phyloP scores from a whole-genome alignment of 306 rosid species.

The Vachellia pachyceras region DNA sequence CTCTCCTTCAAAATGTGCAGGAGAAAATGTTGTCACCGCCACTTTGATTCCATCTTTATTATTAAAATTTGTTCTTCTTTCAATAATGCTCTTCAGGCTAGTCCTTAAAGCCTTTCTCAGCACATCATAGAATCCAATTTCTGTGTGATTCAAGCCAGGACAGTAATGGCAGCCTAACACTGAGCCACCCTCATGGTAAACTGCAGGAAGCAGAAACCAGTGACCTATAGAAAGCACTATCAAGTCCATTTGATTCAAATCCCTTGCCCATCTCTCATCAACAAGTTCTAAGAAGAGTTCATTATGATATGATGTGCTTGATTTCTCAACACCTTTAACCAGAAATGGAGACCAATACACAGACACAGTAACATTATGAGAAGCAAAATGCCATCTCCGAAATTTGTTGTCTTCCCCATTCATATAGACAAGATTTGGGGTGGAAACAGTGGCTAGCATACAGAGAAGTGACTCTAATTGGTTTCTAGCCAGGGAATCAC shows the following conservation, averaged over 20 bases:
- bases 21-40: no score
- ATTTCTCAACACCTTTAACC: slow-evolving; percentile 79
- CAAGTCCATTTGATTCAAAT: slow-evolving; percentile 56
- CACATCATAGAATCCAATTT: slow-evolving; percentile 80
- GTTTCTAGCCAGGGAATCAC: no score
- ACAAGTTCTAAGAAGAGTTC: slow-evolving; percentile 66
- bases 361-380: slow-evolving; percentile 65
- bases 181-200: slow-evolving; percentile 61
- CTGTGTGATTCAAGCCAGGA: slow-evolving; percentile 77
- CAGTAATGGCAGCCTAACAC: slow-evolving; percentile 84
- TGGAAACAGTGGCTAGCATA: no score
- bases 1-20: no score
- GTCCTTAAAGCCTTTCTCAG: slow-evolving; percentile 71
- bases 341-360: slow-evolving; percentile 92
- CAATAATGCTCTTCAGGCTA: slow-evolving; percentile 55
- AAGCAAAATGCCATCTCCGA: slow-evolving; percentile 59
- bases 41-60: no score
- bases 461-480: no score
- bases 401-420: slow-evolving; percentile 39
- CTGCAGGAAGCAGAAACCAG: slow-evolving; percentile 92
- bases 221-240: slow-evolving; percentile 80
- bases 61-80: slow-evolving; percentile 43
- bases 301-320: slow-evolving; percentile 55
- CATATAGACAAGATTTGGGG: slow-evolving; percentile 14
- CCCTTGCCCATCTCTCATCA: slow-evolving; percentile 76